These are phyloP conservation scores for Trypanosoma cruzi DNA, from an alignment of 208 protist species.

Conservation along the genomic window DNA sequence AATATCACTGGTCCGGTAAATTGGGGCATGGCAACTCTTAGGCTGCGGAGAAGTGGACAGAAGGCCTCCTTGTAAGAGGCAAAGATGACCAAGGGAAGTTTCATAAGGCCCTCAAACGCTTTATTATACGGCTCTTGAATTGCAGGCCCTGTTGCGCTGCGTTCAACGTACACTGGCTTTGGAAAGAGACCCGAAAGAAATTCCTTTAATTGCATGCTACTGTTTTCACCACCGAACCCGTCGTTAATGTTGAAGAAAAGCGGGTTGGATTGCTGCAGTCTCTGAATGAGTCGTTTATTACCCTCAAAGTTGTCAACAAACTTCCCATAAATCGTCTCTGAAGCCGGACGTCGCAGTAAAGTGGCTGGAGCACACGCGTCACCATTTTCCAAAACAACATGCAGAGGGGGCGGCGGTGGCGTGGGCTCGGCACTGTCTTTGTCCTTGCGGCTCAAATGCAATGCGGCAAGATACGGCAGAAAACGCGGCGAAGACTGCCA, in stretches of 20 bases:
- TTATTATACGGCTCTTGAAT: background rate
- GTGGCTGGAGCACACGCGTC: slow-evolving; percentile 52
- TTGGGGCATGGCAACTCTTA: slow-evolving; percentile 44
- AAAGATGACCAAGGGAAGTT: slow-evolving; percentile 46
- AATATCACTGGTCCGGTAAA: background rate
- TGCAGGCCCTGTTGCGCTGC: background rate
- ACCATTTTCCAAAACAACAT: slow-evolving; percentile 49
- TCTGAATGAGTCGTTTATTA: background rate
- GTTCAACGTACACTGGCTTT: slow-evolving; percentile 15
- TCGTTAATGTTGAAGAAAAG: slow-evolving; percentile 37
- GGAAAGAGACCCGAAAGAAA: slow-evolving; percentile 21
- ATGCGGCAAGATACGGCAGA: slow-evolving; percentile 35
- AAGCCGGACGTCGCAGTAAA: slow-evolving; percentile 10
- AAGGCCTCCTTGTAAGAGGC: slow-evolving; percentile 41
- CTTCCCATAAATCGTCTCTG: slow-evolving; percentile 11
- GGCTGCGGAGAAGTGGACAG: slow-evolving; percentile 52
- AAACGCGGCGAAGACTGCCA: slow-evolving; percentile 58
- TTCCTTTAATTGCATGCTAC: background rate
- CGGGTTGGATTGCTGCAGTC: slow-evolving; percentile 10
- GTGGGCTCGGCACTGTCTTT: background rate
- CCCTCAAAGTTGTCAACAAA: slow-evolving; percentile 15
- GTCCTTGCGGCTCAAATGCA: slow-evolving; percentile 20
- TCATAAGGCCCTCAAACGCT: slow-evolving; percentile 42
- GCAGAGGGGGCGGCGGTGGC: slow-evolving; percentile 8
- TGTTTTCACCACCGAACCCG: slow-evolving; percentile 13